Evolutionary conservation across 2,329 filamentous ascomycete species (phyloP).

Genomic region (Nemania abortiva): DNA sequence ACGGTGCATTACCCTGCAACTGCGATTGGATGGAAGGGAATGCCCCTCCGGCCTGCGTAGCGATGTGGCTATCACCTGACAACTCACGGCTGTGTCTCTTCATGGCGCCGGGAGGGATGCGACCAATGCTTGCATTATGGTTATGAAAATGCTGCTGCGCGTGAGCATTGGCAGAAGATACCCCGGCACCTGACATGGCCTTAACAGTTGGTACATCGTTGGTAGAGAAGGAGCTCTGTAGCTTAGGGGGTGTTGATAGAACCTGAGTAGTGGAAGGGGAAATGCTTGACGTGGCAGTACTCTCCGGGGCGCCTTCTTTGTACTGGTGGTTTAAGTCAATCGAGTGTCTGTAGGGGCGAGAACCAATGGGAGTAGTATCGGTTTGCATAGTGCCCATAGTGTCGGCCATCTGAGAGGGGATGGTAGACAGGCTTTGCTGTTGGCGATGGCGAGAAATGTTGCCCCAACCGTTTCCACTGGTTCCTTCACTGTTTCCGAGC

Average conservation of each 20-base stretch:
- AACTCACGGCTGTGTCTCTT: conserved; percentile 81
- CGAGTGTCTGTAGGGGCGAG: conserved; percentile 68
- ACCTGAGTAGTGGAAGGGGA: conserved; percentile 63
- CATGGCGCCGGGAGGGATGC: conserved; percentile 76
- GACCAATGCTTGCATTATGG: conserved; percentile 85
- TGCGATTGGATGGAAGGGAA: conserved; percentile 76
- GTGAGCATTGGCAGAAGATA: conserved; percentile 63
- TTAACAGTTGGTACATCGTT: conserved; percentile 91
- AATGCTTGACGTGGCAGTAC: conserved; percentile 54
- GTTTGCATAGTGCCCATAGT: conserved; percentile 55
- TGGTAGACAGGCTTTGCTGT: conserved; percentile 67
- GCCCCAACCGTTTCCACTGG: conserved; percentile 67
- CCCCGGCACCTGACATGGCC: conserved; percentile 57
- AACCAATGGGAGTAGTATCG: conserved; percentile 62
- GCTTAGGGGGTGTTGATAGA: conserved; percentile 75
- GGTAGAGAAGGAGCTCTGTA: conserved; percentile 90
- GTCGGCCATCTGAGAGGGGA: conserved; percentile 55
- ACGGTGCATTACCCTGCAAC: conserved; percentile 81
- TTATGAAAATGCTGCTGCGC: conserved; percentile 76
- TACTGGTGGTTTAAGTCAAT: conserved; percentile 62
- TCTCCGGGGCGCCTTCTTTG: conserved; percentile 58
- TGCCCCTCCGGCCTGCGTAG: conserved; percentile 54
- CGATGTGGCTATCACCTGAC: conserved; percentile 62
- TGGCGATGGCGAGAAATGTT: conserved; percentile 77
- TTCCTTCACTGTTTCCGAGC: conserved; percentile 68